phyloP scores from a whole-genome alignment of 805 yeast genomes.

The Sugiyamaella qingdaonensis region DNA sequence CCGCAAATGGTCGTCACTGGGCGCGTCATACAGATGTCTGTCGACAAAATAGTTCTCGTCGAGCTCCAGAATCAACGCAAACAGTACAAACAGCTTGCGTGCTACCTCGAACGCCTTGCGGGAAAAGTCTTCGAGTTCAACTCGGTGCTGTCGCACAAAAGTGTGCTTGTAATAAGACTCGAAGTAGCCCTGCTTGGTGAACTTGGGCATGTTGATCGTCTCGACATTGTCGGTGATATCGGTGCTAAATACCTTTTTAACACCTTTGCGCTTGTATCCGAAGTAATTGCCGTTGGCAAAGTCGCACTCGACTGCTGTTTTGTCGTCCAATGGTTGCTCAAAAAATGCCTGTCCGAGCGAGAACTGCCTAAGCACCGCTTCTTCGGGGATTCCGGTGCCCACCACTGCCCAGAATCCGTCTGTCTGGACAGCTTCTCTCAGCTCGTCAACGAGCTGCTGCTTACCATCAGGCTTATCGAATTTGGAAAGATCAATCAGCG shows the following conservation, averaged over 20 bases:
- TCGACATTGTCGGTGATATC: slow-evolving; percentile 16
- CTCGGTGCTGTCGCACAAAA: slow-evolving; percentile 9
- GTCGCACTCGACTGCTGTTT: slow-evolving; percentile 7
- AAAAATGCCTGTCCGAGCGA: slow-evolving; percentile 15
- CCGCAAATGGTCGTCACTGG: slow-evolving; percentile 17
- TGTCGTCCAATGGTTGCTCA: slow-evolving; percentile 12
- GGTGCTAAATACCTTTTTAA: slow-evolving; percentile 12
- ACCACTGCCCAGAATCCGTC: slow-evolving; percentile 19
- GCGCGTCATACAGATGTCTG: slow-evolving; percentile 13
- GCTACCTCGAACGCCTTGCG: slow-evolving; percentile 16
- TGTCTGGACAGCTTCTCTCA: slow-evolving; percentile 9
- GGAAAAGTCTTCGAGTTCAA: slow-evolving; percentile 13
- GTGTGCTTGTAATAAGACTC: slow-evolving; percentile 6
- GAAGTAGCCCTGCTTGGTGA: slow-evolving; percentile 13
- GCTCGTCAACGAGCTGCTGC: slow-evolving; percentile 9
- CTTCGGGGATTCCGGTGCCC: slow-evolving; percentile 13
- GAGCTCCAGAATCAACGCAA: slow-evolving; percentile 17
- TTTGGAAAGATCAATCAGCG: slow-evolving; percentile 12
- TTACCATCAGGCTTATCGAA: slow-evolving; percentile 14
- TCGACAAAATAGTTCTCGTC: slow-evolving; percentile 16
- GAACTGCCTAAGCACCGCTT: slow-evolving; percentile 16
- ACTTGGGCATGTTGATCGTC: slow-evolving; percentile 15
- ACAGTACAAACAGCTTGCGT: slow-evolving; percentile 14
- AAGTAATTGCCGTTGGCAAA: slow-evolving; percentile 16
- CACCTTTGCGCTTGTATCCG: slow-evolving; percentile 15